These are phyloP conservation scores for Carex cristatella DNA, from an alignment of 176 grass and related monocot species.

Conservation along the genomic window DNA sequence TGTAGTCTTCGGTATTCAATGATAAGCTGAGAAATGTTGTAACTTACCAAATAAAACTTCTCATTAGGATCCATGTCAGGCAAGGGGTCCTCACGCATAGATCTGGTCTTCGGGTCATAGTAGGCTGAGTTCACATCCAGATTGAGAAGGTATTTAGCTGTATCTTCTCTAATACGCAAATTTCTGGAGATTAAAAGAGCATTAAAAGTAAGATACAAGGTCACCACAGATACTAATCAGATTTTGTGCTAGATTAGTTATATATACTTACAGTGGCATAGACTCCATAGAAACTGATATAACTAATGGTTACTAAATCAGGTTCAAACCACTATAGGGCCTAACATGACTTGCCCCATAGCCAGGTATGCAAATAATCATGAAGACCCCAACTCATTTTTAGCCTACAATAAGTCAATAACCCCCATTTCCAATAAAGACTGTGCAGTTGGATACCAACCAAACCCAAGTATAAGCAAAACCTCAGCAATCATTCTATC, in stretches of 20 bases:
- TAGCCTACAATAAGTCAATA: background rate
- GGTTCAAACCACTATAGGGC: background rate
- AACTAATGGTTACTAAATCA: background rate
- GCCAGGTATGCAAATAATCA: background rate
- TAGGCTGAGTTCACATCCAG: conserved; percentile 95
- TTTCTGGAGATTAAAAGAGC: conserved; percentile 46
- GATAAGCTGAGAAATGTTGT: background rate
- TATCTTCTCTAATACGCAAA: conserved; percentile 96
- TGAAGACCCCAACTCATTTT: background rate
- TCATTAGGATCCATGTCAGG: conserved; percentile 95
- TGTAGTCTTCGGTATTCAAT: background rate
- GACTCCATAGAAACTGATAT: background rate
- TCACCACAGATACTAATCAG: background rate
- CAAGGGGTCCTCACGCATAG: conserved; percentile 90
- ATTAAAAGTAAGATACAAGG: background rate
- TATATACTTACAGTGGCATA: background rate
- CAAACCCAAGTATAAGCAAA: conserved; percentile 15
- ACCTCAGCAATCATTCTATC: background rate
- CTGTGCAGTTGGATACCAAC: background rate
- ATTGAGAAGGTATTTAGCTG: conserved; percentile 88
- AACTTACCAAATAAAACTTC: conserved; percentile 84
- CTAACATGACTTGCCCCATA: background rate
- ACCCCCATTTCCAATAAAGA: background rate
- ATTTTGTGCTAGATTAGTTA: background rate
- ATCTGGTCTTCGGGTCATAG: conserved; percentile 97